phyloP scores from a whole-genome alignment of 352 stramenopile genomes.

The Pythium pyrilobum region DNA sequence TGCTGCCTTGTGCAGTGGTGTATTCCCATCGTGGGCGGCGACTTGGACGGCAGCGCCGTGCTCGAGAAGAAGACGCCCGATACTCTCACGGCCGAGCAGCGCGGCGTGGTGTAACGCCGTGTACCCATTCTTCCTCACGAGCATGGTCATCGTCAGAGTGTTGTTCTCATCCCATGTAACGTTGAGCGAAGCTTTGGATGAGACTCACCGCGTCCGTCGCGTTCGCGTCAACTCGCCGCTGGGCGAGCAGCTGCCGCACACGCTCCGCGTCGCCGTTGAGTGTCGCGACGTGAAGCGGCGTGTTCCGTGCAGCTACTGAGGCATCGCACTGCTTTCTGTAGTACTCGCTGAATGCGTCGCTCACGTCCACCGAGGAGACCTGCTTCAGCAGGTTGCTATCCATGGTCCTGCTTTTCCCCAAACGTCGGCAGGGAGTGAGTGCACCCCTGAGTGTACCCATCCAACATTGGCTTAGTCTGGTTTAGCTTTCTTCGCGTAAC shows the following conservation, averaged over 20 bases:
- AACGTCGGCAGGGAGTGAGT: neutral
- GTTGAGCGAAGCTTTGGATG: too few species aligned
- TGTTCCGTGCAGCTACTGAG: neutral
- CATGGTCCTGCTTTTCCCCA: neutral
- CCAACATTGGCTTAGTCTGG: neutral
- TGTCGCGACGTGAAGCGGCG: slow-evolving; percentile 15
- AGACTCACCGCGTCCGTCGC: slow-evolving; percentile 1
- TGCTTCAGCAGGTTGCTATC: neutral
- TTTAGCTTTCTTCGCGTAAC: neutral
- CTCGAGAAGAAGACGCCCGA: neutral
- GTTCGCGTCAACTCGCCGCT: neutral
- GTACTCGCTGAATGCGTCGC: slow-evolving; percentile 13
- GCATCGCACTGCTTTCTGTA: slow-evolving; percentile 4
- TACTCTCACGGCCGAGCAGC: neutral
- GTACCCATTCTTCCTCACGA: slow-evolving; percentile 8
- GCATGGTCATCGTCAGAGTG: neutral
- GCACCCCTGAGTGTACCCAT: neutral
- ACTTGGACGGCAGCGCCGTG: neutral
- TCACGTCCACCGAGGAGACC: slow-evolving; percentile 12
- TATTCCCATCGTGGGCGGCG: slow-evolving; percentile 6
- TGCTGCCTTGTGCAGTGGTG: slow-evolving; percentile 18
- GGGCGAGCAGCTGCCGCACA: neutral
- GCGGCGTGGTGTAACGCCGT: slow-evolving; percentile 21
- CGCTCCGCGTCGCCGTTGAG: slow-evolving; percentile 8
- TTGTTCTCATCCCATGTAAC: neutral